phyloP scores from a whole-genome alignment of 495 filamentous ascomycete species.

The Neurospora sp. region DNA sequence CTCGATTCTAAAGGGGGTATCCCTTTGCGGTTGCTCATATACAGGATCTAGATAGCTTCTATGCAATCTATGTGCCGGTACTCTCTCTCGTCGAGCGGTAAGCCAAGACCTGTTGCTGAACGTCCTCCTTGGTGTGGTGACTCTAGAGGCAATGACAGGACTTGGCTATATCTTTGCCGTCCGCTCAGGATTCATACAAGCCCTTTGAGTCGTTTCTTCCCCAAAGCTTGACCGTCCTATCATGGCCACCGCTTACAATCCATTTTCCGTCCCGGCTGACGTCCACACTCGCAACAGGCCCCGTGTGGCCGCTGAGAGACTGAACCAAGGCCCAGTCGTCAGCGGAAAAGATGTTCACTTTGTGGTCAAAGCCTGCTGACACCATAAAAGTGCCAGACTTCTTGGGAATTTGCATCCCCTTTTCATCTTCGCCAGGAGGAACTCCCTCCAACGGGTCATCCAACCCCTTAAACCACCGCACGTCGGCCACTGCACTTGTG shows the following conservation, averaged over 20 bases:
- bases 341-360: constrained; percentile 88
- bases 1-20: background rate
- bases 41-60: background rate
- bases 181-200: constrained; percentile 18
- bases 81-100: background rate
- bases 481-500: constrained; percentile 79
- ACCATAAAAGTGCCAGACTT: constrained; percentile 83
- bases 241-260: constrained; percentile 88
- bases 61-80: background rate
- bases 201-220: constrained; percentile 65
- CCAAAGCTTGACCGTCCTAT: constrained; percentile 95
- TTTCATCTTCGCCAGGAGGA: constrained; percentile 49
- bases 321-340: constrained; percentile 93
- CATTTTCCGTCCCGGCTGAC: constrained; percentile 74
- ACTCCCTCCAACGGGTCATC: constrained; percentile 52
- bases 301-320: constrained; percentile 78
- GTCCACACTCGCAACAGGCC: constrained; percentile 83
- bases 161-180: background rate
- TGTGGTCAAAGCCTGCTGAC: constrained; percentile 85
- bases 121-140: background rate
- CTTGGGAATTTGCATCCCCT: constrained; percentile 50
- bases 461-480: constrained; percentile 84
- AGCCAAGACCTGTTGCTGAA: background rate
- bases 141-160: background rate
- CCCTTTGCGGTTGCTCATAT: background rate